Evolutionary conservation across 257 asterid genomes (phyloP).

Genomic region (Solanum tacnaense): DNA sequence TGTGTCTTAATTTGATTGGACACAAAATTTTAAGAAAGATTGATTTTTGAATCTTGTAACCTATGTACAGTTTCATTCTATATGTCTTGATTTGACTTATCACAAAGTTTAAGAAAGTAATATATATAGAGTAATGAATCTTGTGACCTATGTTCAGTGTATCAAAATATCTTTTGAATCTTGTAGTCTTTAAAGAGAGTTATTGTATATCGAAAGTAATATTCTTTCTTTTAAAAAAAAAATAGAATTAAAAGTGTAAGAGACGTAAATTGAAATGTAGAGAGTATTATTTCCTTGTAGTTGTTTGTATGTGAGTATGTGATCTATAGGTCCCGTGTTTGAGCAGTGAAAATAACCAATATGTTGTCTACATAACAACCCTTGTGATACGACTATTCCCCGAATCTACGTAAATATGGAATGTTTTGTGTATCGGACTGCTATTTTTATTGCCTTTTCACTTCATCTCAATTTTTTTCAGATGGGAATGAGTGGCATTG

Average conservation of each 20-base stretch:
- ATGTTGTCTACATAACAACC: background rate
- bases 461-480: slow-evolving; percentile 3
- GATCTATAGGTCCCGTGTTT: background rate
- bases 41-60: background rate
- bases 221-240: background rate
- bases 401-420: accelerated
- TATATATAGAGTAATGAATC: background rate
- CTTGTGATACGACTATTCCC: background rate
- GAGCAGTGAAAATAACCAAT: background rate
- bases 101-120: background rate
- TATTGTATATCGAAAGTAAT: background rate
- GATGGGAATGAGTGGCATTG: slow-evolving; percentile 56
- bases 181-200: background rate
- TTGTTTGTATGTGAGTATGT: background rate
- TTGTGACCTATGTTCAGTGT: background rate
- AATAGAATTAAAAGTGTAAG: background rate
- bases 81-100: background rate
- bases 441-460: background rate
- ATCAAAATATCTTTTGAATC: background rate
- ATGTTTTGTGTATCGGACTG: background rate
- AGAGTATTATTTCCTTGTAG: background rate
- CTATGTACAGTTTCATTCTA: background rate
- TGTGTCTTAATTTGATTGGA: background rate
- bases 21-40: background rate
- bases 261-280: background rate